A percentile compares a stretch with the other conserved stretches of the same genome.
Evolutionary conservation across 805 yeast genomes (phyloP).

Genomic region (Saccharomycopsis sp.): DNA sequence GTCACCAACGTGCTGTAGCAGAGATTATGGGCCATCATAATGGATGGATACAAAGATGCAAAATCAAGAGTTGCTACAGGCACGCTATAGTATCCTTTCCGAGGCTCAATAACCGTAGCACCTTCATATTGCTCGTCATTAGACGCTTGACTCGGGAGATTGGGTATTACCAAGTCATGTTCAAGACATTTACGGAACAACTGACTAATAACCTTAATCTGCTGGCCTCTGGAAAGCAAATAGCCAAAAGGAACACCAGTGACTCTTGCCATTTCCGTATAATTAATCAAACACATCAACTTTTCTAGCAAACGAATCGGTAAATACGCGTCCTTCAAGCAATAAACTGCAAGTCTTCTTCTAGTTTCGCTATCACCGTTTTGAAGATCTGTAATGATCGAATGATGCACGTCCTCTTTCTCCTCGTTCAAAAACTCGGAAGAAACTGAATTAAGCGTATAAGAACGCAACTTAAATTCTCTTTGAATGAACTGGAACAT

Average conservation of each 20-base stretch:
- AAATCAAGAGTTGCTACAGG: slow-evolving; percentile 98
- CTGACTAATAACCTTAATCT: slow-evolving; percentile 94
- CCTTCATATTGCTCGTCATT: slow-evolving; percentile 94
- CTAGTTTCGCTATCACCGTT: slow-evolving; percentile 90
- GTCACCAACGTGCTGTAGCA: slow-evolving; percentile 88
- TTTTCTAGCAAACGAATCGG: slow-evolving; percentile 86
- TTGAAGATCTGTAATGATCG: slow-evolving; percentile 90
- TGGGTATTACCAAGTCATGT: slow-evolving; percentile 84
- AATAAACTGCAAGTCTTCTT: slow-evolving; percentile 91
- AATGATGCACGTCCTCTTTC: slow-evolving; percentile 96
- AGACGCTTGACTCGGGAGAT: slow-evolving; percentile 68
- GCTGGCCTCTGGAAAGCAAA: slow-evolving; percentile 88
- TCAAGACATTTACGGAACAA: slow-evolving; percentile 86
- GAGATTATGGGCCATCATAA: slow-evolving; percentile 97
- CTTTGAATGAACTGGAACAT: slow-evolving; percentile 87
- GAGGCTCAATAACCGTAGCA: slow-evolving; percentile 97
- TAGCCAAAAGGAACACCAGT: slow-evolving; percentile 97
- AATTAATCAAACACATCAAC: slow-evolving; percentile 92
- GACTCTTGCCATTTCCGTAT: slow-evolving; percentile 99
- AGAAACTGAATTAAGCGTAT: slow-evolving; percentile 90
- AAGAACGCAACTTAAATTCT: slow-evolving; percentile 90
- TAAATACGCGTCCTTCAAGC: slow-evolving; percentile 91
- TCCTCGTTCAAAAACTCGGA: slow-evolving; percentile 92
- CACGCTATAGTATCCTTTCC: slow-evolving; percentile 89
- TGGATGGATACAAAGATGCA: slow-evolving; percentile 94